These are phyloP conservation scores for Cladophialophora exuberans DNA, from an alignment of 2,329 filamentous ascomycete genomes.

Conservation along the genomic window DNA sequence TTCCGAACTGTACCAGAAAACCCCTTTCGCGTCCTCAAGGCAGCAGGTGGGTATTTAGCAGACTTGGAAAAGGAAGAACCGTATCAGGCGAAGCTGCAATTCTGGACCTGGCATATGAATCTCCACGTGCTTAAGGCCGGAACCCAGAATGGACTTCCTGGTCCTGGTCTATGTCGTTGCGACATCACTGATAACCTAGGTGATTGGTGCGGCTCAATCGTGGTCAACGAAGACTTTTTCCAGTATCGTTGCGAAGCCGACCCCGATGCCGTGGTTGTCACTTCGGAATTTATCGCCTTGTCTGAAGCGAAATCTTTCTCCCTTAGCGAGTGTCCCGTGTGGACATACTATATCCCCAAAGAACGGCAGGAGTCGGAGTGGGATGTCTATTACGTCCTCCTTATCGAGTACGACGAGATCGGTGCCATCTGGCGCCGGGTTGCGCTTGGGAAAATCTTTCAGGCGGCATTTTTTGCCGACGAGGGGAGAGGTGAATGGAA, in stretches of 20 bases:
- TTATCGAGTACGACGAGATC: conserved; percentile 31
- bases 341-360: conserved; percentile 42
- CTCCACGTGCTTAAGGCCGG: conserved; percentile 17
- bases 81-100: conserved; percentile 4
- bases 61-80: conserved; percentile 2
- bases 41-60: not conserved
- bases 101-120: conserved; percentile 6
- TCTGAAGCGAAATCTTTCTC: conserved; percentile 42
- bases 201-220: conserved; percentile 41
- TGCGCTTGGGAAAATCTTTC: conserved; percentile 41
- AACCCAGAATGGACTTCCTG: not conserved
- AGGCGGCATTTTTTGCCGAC: not conserved
- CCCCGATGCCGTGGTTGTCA: too few relatives aligned
- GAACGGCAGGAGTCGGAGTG: conserved; percentile 39
- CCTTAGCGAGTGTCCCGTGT: conserved; percentile 37
- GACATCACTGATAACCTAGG: conserved; percentile 36
- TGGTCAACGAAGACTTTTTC: conserved; percentile 33
- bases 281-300: conserved; percentile 43
- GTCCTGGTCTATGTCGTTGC: conserved; percentile 22
- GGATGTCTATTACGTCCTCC: conserved; percentile 41
- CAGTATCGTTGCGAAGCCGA: not conserved
- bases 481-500: not conserved
- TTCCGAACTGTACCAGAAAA: conserved; percentile 3
- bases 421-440: conserved; percentile 33
- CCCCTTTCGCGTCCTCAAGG: not conserved